Conservation (phyloP, 768 basidiomycete species). For the Lentinula raphanica region DNA sequence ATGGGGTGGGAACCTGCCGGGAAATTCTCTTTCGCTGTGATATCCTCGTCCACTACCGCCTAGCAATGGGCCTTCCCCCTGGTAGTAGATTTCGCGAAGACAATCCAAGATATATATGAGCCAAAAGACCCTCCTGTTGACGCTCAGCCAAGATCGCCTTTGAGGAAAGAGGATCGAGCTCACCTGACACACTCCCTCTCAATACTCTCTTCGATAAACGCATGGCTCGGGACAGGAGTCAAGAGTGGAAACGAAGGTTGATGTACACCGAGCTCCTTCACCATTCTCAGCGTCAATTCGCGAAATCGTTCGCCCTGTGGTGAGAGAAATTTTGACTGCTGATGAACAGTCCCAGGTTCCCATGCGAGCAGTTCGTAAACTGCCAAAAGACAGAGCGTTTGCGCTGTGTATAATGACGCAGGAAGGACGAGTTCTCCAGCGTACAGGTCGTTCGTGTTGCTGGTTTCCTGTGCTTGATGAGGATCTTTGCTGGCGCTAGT, state of each 20-base stretch:
- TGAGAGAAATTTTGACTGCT: not conserved
- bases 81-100: constrained; percentile 7
- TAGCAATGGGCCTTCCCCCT: constrained; percentile 1
- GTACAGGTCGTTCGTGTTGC: not conserved
- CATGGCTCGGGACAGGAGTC: constrained; percentile 53
- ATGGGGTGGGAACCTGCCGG: not conserved
- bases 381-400: constrained; percentile 70
- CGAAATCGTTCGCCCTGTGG: constrained; percentile 7
- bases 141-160: not conserved
- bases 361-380: constrained; percentile 53
- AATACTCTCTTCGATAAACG: constrained; percentile 55
- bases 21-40: not conserved
- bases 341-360: constrained; percentile 22
- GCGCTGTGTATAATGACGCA: constrained; percentile 64
- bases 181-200: constrained; percentile 71
- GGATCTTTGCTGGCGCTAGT: not conserved
- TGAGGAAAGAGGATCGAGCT: not conserved
- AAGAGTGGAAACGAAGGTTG: constrained; percentile 56
- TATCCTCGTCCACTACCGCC: constrained; percentile 5
- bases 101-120: constrained; percentile 6
- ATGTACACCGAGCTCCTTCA: constrained; percentile 63
- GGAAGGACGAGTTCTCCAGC: constrained; percentile 1
- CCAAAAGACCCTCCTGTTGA: constrained; percentile 10
- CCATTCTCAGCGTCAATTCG: constrained; percentile 64
- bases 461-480: not conserved